These are phyloP conservation scores for Xylariaceae sp. DNA, from an alignment of 2,329 filamentous ascomycete genomes.

Conservation along the genomic window DNA sequence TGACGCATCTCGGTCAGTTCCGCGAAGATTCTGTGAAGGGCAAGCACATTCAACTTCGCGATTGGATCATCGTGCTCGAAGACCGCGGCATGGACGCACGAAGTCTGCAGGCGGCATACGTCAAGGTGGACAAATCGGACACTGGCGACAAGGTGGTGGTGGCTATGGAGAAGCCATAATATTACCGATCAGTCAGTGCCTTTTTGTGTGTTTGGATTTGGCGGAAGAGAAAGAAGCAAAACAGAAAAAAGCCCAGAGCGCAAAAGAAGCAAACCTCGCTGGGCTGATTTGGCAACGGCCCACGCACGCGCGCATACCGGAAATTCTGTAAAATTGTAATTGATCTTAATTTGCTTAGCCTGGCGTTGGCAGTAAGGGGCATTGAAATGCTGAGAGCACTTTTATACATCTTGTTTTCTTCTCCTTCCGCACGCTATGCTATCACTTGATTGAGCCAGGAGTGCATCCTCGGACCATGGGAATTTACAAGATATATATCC, in stretches of 20 bases:
- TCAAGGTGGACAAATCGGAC: constrained; percentile 45
- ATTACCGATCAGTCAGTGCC: too few species aligned
- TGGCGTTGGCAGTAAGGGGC: constrained; percentile 27
- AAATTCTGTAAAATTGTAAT: too few species aligned
- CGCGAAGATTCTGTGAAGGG: constrained; percentile 75
- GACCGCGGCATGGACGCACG: constrained; percentile 64
- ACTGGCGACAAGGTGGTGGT: constrained; percentile 21
- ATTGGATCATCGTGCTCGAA: constrained; percentile 75
- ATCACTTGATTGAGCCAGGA: too few species aligned
- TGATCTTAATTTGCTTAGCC: constrained; percentile 25
- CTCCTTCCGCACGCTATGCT: constrained; percentile 17
- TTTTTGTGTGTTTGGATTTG: neutral
- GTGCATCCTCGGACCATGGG: too few species aligned
- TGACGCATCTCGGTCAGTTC: constrained; percentile 65
- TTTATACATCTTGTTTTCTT: constrained; percentile 19
- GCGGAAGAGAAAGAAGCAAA: neutral
- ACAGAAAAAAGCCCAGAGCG: too few species aligned
- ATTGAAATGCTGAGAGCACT: constrained; percentile 21
- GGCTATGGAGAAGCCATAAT: constrained; percentile 14
- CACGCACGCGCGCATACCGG: constrained; percentile 6
- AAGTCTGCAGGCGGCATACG: constrained; percentile 55
- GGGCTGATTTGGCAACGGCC: too few species aligned
- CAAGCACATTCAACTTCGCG: constrained; percentile 74
- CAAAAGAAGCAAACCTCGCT: too few species aligned
- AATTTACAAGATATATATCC: too few species aligned